Base-by-base conservation (phyloP, 192 early-diverging fungal species). In the Obelidium mucronatum region DNA sequence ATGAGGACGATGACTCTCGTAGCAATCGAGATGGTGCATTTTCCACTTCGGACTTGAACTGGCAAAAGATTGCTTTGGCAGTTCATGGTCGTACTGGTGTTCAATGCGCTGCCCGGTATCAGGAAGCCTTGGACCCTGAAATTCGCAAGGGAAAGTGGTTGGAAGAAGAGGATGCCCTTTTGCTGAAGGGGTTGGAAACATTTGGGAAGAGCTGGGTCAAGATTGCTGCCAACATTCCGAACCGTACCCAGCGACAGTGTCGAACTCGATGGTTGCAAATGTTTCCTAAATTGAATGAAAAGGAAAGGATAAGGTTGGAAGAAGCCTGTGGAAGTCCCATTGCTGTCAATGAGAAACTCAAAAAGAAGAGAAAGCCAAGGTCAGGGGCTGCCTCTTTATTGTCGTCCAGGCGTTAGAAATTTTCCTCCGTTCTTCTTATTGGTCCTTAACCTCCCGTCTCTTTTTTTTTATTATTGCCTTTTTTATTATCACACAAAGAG, bases 181-280 rank as follows among this genome's bases (percentile, higher is more conserved):
- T 97, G 78, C 81, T 86, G 37, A 79, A 92, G 62, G 92, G 91
- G 4, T 90, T 93, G 11, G 76, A 83, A 30, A 83, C 84, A 82
- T 89, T 86, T 79, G 90, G 89, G n/a, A 85, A 90, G 54, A 87
- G 92, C 79, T 97, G 95, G 95, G 92, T 93, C 68, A 91, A 92
- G 61, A 91, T 97, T 58, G 93, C 94, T 33, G 90, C 92, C 69
- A 85, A 83, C 62, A 91, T 97, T 59, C 84, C 84, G 3, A 95
- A 94, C n/a, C 86, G 95, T 17, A 97, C 93, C 8, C 94, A 97
- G 81, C 90, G 95, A 70, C 94, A 96, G 73, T 97, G 95, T 72
- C 90, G 94, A 26, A 95, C 95, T 75, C 83, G 95, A 40, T 97
- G 95, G 95, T 33, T 84, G 24, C 76, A 79, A 56, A 51, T 83